A percentile compares a stretch with the other conserved stretches of the same genome.
phyloP scores from a whole-genome alignment of 306 rosid genomes.

The Hippophae gyantsensis region DNA sequence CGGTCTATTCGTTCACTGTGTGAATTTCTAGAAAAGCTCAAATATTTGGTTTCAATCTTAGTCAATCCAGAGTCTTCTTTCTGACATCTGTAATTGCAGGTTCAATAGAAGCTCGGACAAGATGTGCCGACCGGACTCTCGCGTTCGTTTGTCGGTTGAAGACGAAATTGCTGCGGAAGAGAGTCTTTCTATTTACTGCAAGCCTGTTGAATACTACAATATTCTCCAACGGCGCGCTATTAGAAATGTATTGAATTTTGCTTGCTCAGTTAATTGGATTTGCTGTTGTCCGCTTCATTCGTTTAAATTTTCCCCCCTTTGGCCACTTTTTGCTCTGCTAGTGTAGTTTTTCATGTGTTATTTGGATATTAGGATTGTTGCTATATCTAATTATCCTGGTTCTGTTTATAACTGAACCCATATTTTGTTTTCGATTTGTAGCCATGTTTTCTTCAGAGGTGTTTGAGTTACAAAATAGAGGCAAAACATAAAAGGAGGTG shows the following conservation, averaged over 20 bases:
- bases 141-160: constrained; percentile 44
- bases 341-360: background rate
- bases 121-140: constrained; percentile 45
- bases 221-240: constrained; percentile 44
- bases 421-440: constrained; percentile 20
- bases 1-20: background rate
- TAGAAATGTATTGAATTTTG: constrained; percentile 29
- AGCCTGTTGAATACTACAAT: constrained; percentile 81
- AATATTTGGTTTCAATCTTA: background rate
- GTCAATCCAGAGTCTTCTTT: background rate
- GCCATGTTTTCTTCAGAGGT: constrained; percentile 65
- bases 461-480: constrained; percentile 61
- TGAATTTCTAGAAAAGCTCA: background rate
- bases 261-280: background rate
- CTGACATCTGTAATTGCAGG: background rate
- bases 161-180: constrained; percentile 61
- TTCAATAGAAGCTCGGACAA: constrained; percentile 12
- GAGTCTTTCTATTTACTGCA: constrained; percentile 62
- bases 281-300: background rate
- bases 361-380: background rate
- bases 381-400: background rate
- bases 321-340: background rate
- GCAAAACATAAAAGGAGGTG: constrained; percentile 69
- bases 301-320: background rate
- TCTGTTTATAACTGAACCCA: constrained; percentile 19